Evolutionary conservation across 768 basidiomycete species (phyloP), one percentile per base, ranked within the genome.

Genomic region (Jaapia argillacea): DNA sequence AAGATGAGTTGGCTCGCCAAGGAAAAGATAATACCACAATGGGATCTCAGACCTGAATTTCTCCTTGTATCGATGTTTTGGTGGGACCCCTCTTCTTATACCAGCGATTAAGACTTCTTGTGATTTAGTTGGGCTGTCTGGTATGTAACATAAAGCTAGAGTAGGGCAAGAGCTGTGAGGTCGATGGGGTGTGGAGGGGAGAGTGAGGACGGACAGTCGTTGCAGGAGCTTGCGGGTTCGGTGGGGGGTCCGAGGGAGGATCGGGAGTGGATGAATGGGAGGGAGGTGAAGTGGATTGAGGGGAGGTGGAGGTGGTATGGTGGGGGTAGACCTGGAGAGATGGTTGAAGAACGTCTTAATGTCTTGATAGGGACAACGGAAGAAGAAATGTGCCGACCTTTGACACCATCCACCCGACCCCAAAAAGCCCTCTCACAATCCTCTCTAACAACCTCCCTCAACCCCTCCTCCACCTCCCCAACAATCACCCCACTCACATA

Each of bases 101-200:
- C 89, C 88, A 48, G 85, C 86, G 49, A 85, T 85, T 37, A 90
- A 54, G 18, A 87, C 70, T 55, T 93, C 85, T 23, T 62, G 56
- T 4, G 63, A 47, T n/a, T 52, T 49, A n/a, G n/a, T n/a, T 2
- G 53, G 43, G 0, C 69, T 64, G 39, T 77, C 77, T 12, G 78
- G 72, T 2, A 76, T 62, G 80, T 81, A 92, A 43, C 75, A 85
- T 6, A 90, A 58, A 0, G 85, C 87, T 88, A 55, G 35, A 23
- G 41, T 24, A 22, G 23, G 1, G 35, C 16, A 40, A 46, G 16
- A 18, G 14, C 12, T 6, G 5, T 35, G 24, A 18, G 18, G 36
- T 37, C 24, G 26, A 41, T 28, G 7, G 38, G 37, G 22, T 10
- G 20, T 35, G 31, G 10, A 10, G 28, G 28, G 16, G 28, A 33